Evolutionary conservation across 352 stramenopile genomes (phyloP), one percentile per base, ranked within the genome.

Genomic region (Globisporangium parvum): DNA sequence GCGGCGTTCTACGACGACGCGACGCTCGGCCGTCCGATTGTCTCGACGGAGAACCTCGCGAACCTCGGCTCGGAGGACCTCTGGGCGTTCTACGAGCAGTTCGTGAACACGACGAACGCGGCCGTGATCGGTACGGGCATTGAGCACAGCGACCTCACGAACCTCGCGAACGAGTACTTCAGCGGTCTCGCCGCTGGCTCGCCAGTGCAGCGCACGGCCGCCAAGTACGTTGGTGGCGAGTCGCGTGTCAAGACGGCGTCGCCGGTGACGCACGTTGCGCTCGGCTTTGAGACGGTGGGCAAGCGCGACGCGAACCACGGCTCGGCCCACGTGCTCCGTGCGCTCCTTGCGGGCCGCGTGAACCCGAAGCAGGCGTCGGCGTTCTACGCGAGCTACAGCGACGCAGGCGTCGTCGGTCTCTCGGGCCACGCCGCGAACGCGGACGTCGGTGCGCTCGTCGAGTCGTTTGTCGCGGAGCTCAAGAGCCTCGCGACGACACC

Each of bases 1-100:
- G 84, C 81, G 6, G 84, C 84, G 4, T 93, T 91, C 64, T 93
- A 93, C 69, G 70, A 91, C 62, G 82, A 93, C 66, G 63, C 67
- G 24, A 71, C 79, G 57, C 74, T 93, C 33, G 83, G 83, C 41
- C 80, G 80, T 47, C 57, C 77, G 21, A 51, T 83, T 21, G 59
- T 69, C 39, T 53, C 70, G 23, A 55, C 64, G 14, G 77, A 88
- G 42, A 91, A 90, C 76, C 52, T 93, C 33, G 57, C 53, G 12
- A 63, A 64, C 44, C 70, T 88, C 45, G 59, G 60, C 53, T 55
- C 60, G n/a, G 77, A 88, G 46, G 52, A 70, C 31, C 60, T 93
- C 12, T 67, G 59, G 48, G 61, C 67, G 23, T 93, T 81, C 64
- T 76, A 91, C 66, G 58, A 83, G 37, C 60, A 79, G 64, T 87